Conservation (phyloP, 2,329 filamentous ascomycete species). For the Pezicula neosporulosa region DNA sequence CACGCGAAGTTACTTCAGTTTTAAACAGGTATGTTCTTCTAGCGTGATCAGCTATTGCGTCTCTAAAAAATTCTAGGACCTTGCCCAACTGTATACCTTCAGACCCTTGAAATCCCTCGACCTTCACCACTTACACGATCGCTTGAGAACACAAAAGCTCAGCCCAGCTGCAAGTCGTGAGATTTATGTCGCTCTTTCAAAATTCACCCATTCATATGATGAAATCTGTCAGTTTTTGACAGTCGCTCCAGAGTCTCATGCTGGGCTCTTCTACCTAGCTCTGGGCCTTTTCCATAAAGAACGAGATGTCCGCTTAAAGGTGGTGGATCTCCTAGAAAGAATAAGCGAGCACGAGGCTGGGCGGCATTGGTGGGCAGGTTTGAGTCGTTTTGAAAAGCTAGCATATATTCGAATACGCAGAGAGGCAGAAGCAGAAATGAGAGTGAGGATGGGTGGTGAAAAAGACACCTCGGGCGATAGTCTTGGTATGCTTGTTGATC, state of each 20-base stretch:
- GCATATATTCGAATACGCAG: conserved; percentile 77
- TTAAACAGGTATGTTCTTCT: conserved; percentile 68
- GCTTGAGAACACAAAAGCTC: conserved; percentile 77
- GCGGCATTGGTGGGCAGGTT: conserved; percentile 83
- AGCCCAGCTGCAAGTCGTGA: conserved; percentile 72
- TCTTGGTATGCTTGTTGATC: conserved; percentile 34
- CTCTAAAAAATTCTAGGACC: conserved; percentile 46
- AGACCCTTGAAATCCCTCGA: conserved; percentile 78
- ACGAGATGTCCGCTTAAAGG: conserved; percentile 70
- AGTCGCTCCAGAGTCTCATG: conserved; percentile 80
- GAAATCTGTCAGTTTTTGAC: conserved; percentile 82
- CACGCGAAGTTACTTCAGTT: conserved; percentile 92
- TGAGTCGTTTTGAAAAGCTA: conserved; percentile 86
- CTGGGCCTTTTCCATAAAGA: conserved; percentile 91
- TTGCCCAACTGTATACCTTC: conserved; percentile 60
- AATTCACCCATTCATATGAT: conserved; percentile 74
- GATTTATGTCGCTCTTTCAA: conserved; percentile 78
- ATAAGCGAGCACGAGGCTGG: conserved; percentile 86
- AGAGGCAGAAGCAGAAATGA: conserved; percentile 54
- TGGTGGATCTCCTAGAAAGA: conserved; percentile 76
- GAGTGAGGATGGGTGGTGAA: conserved; percentile 16
- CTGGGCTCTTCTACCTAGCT: conserved; percentile 85
- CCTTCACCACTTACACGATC: conserved; percentile 88
- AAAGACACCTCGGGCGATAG: conserved; percentile 14
- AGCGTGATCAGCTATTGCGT: conserved; percentile 12